These are phyloP conservation scores for Hemileccinum rubropunctum DNA, from an alignment of 768 basidiomycete species.

Conservation along the genomic window DNA sequence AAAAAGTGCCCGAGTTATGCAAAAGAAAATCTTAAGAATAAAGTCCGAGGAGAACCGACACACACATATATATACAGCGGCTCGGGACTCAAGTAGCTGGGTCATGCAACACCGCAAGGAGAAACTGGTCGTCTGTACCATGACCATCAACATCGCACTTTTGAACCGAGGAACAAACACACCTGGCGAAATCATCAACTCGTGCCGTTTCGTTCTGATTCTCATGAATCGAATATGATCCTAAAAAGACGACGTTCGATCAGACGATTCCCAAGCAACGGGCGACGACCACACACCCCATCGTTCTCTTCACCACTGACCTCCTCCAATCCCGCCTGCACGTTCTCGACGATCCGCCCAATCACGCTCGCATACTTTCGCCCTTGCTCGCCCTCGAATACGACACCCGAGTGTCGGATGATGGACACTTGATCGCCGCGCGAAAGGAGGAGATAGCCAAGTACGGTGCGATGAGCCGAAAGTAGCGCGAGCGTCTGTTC, in stretches of 20 bases:
- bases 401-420: conserved; percentile 79
- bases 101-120: conserved; percentile 83
- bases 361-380: conserved; percentile 71
- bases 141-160: background rate
- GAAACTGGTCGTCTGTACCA: conserved; percentile 65
- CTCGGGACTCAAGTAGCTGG: conserved; percentile 43
- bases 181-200: conserved; percentile 95
- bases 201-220: conserved; percentile 88
- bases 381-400: conserved; percentile 85
- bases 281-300: conserved; percentile 39
- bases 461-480: conserved; percentile 78
- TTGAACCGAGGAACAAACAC: conserved; percentile 23
- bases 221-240: conserved; percentile 87
- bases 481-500: conserved; percentile 76
- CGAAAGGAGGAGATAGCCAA: conserved; percentile 83
- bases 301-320: conserved; percentile 63
- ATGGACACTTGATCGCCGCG: conserved; percentile 72
- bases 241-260: conserved; percentile 35
- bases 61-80: background rate
- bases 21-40: conserved; percentile 12
- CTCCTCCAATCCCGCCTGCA: conserved; percentile 77
- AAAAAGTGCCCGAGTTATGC: conserved; percentile 6
- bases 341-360: conserved; percentile 72
- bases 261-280: background rate
- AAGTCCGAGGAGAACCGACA: conserved; percentile 5